Evolutionary conservation across 2,329 filamentous ascomycete genomes (phyloP), one percentile per base, ranked within the genome.

Genomic region (Trichophyton equinum): DNA sequence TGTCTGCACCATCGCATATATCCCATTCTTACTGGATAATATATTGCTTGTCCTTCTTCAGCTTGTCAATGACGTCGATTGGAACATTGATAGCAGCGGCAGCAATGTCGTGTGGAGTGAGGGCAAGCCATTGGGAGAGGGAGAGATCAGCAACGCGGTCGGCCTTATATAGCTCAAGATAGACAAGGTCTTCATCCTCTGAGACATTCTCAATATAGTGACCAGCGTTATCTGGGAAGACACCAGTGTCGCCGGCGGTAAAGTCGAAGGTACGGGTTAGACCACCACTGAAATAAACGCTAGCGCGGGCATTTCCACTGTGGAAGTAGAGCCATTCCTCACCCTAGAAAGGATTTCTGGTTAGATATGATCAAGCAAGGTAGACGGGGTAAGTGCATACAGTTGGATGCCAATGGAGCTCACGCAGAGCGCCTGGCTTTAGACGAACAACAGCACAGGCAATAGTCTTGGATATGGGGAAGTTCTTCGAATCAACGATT

Each of bases 311-410:
- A 1, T 76, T 72, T 25, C 85, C 85, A 62, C 81, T 75, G 68
- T 86, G 83, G 74, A 88, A 88, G 72, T 87, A 88, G 1, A 88
- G 72, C 85, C 85, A 88, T 69, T 88, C 85, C 66, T 87, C 83
- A 4, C 82, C 82, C 81, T 85, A 62, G 6, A 8, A 22, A 44
- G 59, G 40, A 59, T 15, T 22, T 55, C 9, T 9, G 5, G 20
- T n/a, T 15, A n/a, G 15, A 56, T 44, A 30, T 25, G 11, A 57
- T 59, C 42, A 47, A 57, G 8, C 20, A 33, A 47, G 27, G n/a
- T 7, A 9, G n/a, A 9, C 2, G n/a, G 40, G 40, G 4, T 25
- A 36, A 6, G 25, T 20, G 8, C 79, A 72, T 69, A 84, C 82
- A 67, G 84, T 87, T 1, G 84, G 85, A 68, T 87, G 84, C 85